These are phyloP conservation scores for Paradendryphiella salina DNA, from an alignment of 2,329 filamentous ascomycete species.

Conservation along the genomic window DNA sequence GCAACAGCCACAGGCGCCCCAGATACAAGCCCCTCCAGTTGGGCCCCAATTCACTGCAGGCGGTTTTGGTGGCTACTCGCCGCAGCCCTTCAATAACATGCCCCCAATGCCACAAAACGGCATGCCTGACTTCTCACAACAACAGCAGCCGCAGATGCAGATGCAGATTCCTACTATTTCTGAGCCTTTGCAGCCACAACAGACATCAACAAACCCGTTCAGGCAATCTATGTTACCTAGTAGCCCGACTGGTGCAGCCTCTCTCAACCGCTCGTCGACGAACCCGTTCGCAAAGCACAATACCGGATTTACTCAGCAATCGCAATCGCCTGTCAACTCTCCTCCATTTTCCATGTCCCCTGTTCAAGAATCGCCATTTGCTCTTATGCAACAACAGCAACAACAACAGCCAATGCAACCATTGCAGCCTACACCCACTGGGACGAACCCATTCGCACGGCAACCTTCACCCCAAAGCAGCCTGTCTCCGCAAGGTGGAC, in stretches of 20 bases:
- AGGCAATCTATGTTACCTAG: conserved; percentile 77
- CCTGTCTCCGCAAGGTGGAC: conserved; percentile 41
- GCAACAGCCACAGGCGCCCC: conserved; percentile 56
- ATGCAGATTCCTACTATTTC: conserved; percentile 39
- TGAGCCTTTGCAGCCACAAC: conserved; percentile 52
- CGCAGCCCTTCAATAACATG: conserved; percentile 60
- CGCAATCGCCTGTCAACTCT: conserved; percentile 31
- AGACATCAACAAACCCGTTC: conserved; percentile 85
- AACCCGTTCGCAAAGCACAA: conserved; percentile 80
- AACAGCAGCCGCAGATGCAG: conserved; percentile 24
- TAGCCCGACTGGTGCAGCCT: conserved; percentile 45
- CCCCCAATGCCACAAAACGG: conserved; percentile 57
- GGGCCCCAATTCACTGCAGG: conserved; percentile 70
- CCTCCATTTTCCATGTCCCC: conserved; percentile 35
- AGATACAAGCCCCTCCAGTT: conserved; percentile 52
- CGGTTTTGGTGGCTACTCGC: conserved; percentile 80
- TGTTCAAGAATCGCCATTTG: conserved; percentile 41
- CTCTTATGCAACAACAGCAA: conserved; percentile 45
- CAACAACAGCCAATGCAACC: conserved; percentile 29
- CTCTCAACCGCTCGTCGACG: conserved; percentile 66
- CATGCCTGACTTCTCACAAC: conserved; percentile 52
- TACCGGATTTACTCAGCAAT: conserved; percentile 35
- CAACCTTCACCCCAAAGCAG: conserved; percentile 50
- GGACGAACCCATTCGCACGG: conserved; percentile 72
- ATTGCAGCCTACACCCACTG: conserved; percentile 63